Evolutionary conservation across 805 yeast genomes (phyloP).

Genomic region (Candida nitratophila): DNA sequence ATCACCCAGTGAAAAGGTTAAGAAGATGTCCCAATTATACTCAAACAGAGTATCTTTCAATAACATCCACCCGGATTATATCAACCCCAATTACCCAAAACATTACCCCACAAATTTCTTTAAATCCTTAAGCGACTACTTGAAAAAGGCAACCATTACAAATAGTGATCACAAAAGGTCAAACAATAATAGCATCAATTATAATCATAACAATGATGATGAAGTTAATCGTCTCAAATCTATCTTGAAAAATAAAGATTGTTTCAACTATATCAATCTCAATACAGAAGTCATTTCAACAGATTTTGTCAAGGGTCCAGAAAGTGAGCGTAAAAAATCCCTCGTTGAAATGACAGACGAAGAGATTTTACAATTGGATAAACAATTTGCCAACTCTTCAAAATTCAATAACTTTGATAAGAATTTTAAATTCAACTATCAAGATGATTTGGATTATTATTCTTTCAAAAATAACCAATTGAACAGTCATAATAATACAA

Average conservation of each 20-base stretch:
- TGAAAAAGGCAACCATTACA: not conserved
- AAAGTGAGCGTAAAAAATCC: constrained; percentile 30
- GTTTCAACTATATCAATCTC: constrained; percentile 18
- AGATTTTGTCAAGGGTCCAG: not conserved
- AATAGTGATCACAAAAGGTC: too few relatives aligned
- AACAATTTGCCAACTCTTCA: constrained; percentile 35
- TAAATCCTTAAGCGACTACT: constrained; percentile 5
- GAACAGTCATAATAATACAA: too few relatives aligned
- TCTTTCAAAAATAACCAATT: not conserved
- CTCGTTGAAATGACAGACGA: constrained; percentile 46
- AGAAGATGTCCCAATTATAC: constrained; percentile 8
- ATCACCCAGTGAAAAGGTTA: too few relatives aligned
- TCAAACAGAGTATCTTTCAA: constrained; percentile 38
- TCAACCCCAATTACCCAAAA: constrained; percentile 12
- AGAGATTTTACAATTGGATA: constrained; percentile 47
- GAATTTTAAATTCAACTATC: constrained; percentile 37
- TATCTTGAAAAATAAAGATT: not conserved
- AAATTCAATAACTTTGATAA: constrained; percentile 33
- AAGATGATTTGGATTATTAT: constrained; percentile 4
- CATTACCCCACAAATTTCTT: constrained; percentile 12
- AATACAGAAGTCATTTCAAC: not conserved
- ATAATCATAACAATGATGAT: too few relatives aligned
- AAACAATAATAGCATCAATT: too few relatives aligned
- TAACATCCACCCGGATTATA: constrained; percentile 28
- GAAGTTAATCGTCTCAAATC: constrained; percentile 6